Evolutionary conservation across 106 monocot species (phyloP).

Genomic region (Dioscorea zingiberensis): DNA sequence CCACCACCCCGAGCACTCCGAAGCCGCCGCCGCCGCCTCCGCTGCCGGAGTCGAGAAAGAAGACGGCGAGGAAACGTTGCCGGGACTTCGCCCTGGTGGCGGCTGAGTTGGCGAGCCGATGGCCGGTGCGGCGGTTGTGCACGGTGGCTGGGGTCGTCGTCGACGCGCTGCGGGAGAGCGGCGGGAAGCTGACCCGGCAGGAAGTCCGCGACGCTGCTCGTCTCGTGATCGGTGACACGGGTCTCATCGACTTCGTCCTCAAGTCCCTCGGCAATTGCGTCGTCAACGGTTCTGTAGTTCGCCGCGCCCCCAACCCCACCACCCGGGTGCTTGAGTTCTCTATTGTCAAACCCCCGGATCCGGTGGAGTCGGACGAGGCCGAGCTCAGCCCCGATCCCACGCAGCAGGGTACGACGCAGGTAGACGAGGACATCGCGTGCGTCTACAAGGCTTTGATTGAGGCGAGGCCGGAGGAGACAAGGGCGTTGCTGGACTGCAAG

Average conservation of each 20-base stretch:
- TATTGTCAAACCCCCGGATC: slow-evolving; percentile 23
- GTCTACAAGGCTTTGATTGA: slow-evolving; percentile 36
- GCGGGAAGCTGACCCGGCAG: slow-evolving; percentile 72
- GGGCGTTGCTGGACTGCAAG: slow-evolving; percentile 51
- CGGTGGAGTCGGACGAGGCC: background rate
- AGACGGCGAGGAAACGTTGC: background rate
- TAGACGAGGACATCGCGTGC: slow-evolving; percentile 35
- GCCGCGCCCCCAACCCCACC: slow-evolving; percentile 49
- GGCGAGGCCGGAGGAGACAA: slow-evolving; percentile 23
- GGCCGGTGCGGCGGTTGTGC: slow-evolving; percentile 59
- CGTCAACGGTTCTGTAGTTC: slow-evolving; percentile 44
- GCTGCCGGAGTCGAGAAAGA: slow-evolving; percentile 16
- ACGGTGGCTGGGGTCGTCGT: slow-evolving; percentile 66
- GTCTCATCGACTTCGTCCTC: slow-evolving; percentile 88
- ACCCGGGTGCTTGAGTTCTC: slow-evolving; percentile 78
- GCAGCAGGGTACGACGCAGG: slow-evolving; percentile 11
- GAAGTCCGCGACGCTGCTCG: slow-evolving; percentile 78
- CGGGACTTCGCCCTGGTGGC: background rate
- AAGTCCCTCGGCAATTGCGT: slow-evolving; percentile 73
- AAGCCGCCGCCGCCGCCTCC: background rate
- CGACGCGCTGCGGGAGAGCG: slow-evolving; percentile 34
- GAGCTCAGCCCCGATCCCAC: background rate
- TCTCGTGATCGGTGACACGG: slow-evolving; percentile 77
- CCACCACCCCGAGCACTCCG: background rate
- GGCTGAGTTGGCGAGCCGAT: slow-evolving; percentile 37